Percentiles rank a stretch among this genome's conserved stretches.
These are phyloP conservation scores for Xenosphaeropsis pyriputrescens DNA, from an alignment of 2,329 filamentous ascomycete species.

Conservation along the genomic window DNA sequence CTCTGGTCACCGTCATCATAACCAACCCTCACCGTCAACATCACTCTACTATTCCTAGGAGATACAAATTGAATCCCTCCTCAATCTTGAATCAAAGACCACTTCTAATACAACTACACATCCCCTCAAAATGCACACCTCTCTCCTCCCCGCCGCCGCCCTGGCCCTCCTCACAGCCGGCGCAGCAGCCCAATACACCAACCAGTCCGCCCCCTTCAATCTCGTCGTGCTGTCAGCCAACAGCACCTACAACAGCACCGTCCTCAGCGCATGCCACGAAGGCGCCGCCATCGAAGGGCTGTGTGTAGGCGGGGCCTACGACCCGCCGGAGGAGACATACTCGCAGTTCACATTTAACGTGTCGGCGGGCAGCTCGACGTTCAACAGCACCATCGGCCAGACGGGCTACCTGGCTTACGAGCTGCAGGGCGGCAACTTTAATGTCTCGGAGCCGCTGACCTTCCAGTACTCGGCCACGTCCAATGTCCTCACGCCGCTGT, in stretches of 20 bases:
- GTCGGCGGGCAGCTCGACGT: slow-evolving; percentile 17
- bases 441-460: slow-evolving; percentile 19
- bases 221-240: slow-evolving; percentile 24
- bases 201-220: slow-evolving; percentile 26
- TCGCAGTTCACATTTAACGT: slow-evolving; percentile 11
- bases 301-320: slow-evolving; percentile 17
- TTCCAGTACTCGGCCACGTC: slow-evolving; percentile 21
- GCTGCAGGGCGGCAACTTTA: slow-evolving; percentile 12
- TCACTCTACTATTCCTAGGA: no score
- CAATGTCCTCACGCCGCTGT: slow-evolving; percentile 26
- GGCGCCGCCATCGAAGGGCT: slow-evolving; percentile 31
- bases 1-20: no score
- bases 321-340: slow-evolving; percentile 7
- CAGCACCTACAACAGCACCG: slow-evolving; percentile 19
- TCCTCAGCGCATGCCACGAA: slow-evolving; percentile 27
- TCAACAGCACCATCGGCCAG: slow-evolving; percentile 8
- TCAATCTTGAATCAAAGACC: no score
- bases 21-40: no score
- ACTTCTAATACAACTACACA: no score
- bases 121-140: background rate
- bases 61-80: no score
- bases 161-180: background rate
- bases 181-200: slow-evolving; percentile 13
- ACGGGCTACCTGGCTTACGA: slow-evolving; percentile 11
- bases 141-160: background rate